Base-by-base conservation (phyloP, 129 eudicot species). In the Mikania micrantha region DNA sequence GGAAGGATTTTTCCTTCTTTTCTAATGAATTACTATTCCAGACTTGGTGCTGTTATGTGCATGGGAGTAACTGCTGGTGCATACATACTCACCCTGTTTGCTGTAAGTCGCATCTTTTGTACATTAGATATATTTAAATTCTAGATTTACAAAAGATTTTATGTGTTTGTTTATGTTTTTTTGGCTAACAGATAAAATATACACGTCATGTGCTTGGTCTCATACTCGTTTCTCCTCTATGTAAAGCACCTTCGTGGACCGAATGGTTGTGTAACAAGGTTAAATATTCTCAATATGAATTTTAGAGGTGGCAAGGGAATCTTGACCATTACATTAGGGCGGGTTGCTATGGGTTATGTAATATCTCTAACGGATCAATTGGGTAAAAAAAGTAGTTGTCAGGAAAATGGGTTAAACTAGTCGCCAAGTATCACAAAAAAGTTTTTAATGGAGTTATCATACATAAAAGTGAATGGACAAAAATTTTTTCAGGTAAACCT, bases 61-160 rank as follows among this genome's bases (percentile, higher is more conserved):
- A 81, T 91, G 88, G 98, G 98, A 28, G 98, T 85, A 49, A 88
- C 98, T 56, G 94, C 98, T 78, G 98, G 98, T 76, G 98, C 98
- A 65, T 91, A 91, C 73, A 67, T 91, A 65, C 90, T 91, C 49
- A 85, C 92, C 45, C 76, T 91, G 39, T 91, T 88, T 82, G 98
- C 98, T 69, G 98, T 85, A 84, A 83, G 96, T 54, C 60, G 4
- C 47, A 68, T 20, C 44, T 35, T 24, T 40, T 75, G 11, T 66
- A 25, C 41, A 34, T 44, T 44, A 12, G 20, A 2, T 25, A n/a
- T 44, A 27, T 4, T 44, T 31, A 5, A 13, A 17, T 50, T 74
- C 44, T 66, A 48, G 29, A 48, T n/a, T 60, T 24, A 0, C 16
- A 13, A 27, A 38, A 25, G 31, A n/a, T 72, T 50, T 64, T 20